phyloP scores from a whole-genome alignment of 305 asterid genomes.

The Fraxinus xanthoxyloides region DNA sequence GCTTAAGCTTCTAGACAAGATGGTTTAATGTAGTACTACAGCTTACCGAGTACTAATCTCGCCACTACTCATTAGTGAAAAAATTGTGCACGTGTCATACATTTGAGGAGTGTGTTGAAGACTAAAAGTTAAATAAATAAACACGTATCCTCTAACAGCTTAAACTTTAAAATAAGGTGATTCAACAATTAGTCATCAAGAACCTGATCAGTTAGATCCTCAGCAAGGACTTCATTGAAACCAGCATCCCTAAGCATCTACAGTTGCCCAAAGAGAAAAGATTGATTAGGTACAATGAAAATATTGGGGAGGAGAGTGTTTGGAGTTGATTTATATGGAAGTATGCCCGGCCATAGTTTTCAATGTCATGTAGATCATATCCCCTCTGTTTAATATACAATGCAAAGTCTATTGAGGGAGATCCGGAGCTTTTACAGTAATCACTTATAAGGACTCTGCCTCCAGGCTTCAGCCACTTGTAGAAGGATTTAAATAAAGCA shows the following conservation, averaged over 20 bases:
- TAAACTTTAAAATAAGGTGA: not conserved
- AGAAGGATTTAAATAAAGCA: slow-evolving; percentile 76
- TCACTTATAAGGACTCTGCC: slow-evolving; percentile 89
- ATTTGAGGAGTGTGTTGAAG: not conserved
- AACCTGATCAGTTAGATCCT: slow-evolving; percentile 95
- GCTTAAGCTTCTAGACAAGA: not conserved
- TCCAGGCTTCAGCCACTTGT: slow-evolving; percentile 98
- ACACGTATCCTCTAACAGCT: not conserved
- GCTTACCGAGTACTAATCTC: not conserved
- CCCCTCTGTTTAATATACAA: slow-evolving; percentile 87
- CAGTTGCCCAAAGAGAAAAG: not conserved
- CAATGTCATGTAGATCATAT: slow-evolving; percentile 77
- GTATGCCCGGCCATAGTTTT: slow-evolving; percentile 80
- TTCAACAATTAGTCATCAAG: slow-evolving; percentile 3
- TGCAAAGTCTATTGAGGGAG: slow-evolving; percentile 67
- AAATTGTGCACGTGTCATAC: not conserved
- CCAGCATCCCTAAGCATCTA: slow-evolving; percentile 97
- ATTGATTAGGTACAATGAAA: not conserved
- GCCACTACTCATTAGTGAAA: not conserved
- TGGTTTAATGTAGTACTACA: not conserved
- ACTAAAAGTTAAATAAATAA: not conserved
- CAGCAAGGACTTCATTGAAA: slow-evolving; percentile 73
- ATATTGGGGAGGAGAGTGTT: not conserved
- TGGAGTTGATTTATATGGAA: not conserved
- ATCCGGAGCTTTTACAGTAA: slow-evolving; percentile 78